Evolutionary conservation across 1,284 basidiomycete genomes (phyloP).

Genomic region (Heterobasidion irregulare): DNA sequence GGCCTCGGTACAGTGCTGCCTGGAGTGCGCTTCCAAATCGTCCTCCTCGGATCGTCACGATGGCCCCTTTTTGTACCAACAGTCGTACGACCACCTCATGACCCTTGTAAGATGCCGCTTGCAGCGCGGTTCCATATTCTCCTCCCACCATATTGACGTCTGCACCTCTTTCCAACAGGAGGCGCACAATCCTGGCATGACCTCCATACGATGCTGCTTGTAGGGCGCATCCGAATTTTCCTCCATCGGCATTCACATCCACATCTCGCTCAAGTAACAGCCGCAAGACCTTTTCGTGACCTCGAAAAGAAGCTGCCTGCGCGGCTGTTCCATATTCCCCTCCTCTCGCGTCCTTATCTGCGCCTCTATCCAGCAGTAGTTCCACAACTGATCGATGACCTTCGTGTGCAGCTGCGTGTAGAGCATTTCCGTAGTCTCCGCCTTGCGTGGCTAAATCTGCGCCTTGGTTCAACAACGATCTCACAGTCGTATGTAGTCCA

Average conservation of each 20-base stretch:
- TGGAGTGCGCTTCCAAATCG: no score
- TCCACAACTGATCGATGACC: neutral
- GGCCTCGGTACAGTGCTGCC: no score
- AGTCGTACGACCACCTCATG: no score
- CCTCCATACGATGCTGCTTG: no score
- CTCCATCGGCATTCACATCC: neutral
- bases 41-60: no score
- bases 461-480: neutral
- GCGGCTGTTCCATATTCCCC: neutral
- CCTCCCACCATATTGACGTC: no score
- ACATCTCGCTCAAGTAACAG: neutral
- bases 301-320: no score
- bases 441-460: neutral
- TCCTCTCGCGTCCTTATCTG: neutral
- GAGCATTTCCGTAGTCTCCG: neutral
- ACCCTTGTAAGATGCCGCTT: no score
- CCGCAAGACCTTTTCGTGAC: neutral
- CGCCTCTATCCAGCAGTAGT: neutral
- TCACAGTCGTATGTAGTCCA: neutral
- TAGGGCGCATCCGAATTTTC: slow-evolving; percentile 26
- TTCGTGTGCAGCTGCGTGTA: neutral
- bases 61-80: no score
- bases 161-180: no score
- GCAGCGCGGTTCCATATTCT: no score
- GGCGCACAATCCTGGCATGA: no score